Percentiles rank a stretch among this genome's conserved stretches.
These are phyloP conservation scores for Boletus eberwhitei DNA, from an alignment of 768 basidiomycete species.

Conservation along the genomic window DNA sequence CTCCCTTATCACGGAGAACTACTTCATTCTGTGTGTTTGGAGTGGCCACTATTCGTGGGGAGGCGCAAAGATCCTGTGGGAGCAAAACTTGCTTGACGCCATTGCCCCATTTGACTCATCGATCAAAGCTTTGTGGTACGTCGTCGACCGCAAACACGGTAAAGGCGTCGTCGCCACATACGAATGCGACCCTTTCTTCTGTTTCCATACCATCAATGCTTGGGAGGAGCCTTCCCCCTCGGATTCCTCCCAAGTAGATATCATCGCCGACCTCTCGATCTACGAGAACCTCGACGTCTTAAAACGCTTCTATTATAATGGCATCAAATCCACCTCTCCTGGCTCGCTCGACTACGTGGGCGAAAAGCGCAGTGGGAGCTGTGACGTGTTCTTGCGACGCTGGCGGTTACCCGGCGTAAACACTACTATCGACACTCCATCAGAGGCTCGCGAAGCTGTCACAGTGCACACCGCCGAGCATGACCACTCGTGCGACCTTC, in stretches of 20 bases:
- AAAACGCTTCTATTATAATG: slow-evolving; percentile 31
- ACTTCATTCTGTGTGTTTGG: slow-evolving; percentile 37
- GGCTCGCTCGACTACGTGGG: slow-evolving; percentile 25
- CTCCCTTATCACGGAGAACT: slow-evolving; percentile 36
- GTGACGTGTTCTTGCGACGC: slow-evolving; percentile 28
- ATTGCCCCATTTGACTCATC: slow-evolving; percentile 32
- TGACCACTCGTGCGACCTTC: slow-evolving; percentile 35
- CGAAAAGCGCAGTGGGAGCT: slow-evolving; percentile 14
- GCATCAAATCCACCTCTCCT: slow-evolving; percentile 25
- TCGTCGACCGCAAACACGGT: slow-evolving; percentile 35
- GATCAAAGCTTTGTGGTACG: slow-evolving; percentile 33
- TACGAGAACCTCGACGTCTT: slow-evolving; percentile 34
- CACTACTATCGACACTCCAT: slow-evolving; percentile 12
- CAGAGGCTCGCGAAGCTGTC: slow-evolving; percentile 17
- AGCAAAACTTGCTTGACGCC: slow-evolving; percentile 32
- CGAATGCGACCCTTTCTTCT: slow-evolving; percentile 37
- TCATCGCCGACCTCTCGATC: slow-evolving; percentile 35
- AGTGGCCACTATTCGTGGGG: slow-evolving; percentile 28
- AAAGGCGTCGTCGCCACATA: slow-evolving; percentile 38
- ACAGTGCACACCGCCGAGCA: slow-evolving; percentile 21
- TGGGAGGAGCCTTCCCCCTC: slow-evolving; percentile 31
- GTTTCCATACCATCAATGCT: slow-evolving; percentile 40
- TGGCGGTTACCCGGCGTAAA: slow-evolving; percentile 30
- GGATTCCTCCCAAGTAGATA: slow-evolving; percentile 27
- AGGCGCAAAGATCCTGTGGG: slow-evolving; percentile 28